These are phyloP conservation scores for Penicillium herquei DNA, from an alignment of 495 filamentous ascomycete genomes.

Conservation along the genomic window DNA sequence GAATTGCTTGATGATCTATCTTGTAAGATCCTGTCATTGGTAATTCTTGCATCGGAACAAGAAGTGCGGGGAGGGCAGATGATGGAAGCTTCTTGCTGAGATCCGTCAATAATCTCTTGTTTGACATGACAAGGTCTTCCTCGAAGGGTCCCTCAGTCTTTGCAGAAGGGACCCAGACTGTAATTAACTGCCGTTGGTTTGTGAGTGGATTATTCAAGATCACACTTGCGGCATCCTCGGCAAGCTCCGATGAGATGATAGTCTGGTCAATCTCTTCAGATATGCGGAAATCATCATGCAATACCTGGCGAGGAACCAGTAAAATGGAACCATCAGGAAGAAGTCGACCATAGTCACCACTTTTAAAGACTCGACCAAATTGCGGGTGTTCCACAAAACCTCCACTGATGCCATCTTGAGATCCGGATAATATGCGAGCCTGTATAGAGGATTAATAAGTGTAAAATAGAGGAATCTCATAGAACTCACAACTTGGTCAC, in stretches of 20 bases:
- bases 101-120: conserved; percentile 38
- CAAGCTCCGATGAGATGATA: conserved; percentile 41
- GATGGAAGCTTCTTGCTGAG: conserved; percentile 48
- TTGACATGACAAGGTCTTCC: conserved; percentile 8
- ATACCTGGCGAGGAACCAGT: conserved; percentile 45
- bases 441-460: neutral
- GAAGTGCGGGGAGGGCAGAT: conserved; percentile 67
- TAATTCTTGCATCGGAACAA: conserved; percentile 64
- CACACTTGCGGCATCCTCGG: conserved; percentile 54
- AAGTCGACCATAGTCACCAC: conserved; percentile 69
- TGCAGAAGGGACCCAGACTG: conserved; percentile 54
- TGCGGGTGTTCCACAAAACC: conserved; percentile 65
- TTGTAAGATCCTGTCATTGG: conserved; percentile 66
- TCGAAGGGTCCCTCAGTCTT: conserved; percentile 3
- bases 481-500: conserved; percentile 61
- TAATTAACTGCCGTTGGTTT: conserved; percentile 46
- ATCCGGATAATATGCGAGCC: neutral
- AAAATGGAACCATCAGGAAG: conserved; percentile 65
- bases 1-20: conserved; percentile 52
- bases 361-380: conserved; percentile 68
- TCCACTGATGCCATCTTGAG: neutral
- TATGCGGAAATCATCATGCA: conserved; percentile 61
- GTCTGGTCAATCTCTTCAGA: conserved; percentile 65
- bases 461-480: neutral
- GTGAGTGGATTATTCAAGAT: conserved; percentile 31